Evolutionary conservation across 2,329 filamentous ascomycete genomes (phyloP).

Genomic region (Ascomycota sp.): DNA sequence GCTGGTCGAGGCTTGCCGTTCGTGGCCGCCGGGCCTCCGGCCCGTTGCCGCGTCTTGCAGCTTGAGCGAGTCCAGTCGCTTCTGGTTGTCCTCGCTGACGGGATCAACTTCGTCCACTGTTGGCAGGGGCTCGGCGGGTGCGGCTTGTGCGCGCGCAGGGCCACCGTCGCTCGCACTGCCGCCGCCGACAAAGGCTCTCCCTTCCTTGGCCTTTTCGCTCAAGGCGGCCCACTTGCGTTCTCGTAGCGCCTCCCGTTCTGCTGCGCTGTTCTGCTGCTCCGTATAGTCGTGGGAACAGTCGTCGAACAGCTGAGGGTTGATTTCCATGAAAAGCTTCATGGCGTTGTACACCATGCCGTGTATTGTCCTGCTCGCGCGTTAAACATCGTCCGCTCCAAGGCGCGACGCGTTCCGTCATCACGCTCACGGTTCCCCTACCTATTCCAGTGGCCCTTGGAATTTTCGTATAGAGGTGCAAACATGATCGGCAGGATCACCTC

Average conservation of each 20-base stretch:
- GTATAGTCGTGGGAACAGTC: slow-evolving; percentile 97
- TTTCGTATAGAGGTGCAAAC: slow-evolving; percentile 96
- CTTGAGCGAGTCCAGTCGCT: slow-evolving; percentile 72
- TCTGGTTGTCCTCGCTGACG: slow-evolving; percentile 60
- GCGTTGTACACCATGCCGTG: slow-evolving; percentile 99
- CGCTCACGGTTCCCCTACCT: too few species aligned
- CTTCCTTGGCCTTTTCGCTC: slow-evolving; percentile 53
- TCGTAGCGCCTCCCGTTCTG: slow-evolving; percentile 59
- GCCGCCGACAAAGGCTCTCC: slow-evolving; percentile 20
- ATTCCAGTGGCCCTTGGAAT: slow-evolving; percentile 98
- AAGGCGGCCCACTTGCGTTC: slow-evolving; percentile 79
- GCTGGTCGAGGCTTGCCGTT: slow-evolving; percentile 36
- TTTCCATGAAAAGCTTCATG: slow-evolving; percentile 99
- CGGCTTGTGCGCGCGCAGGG: slow-evolving; percentile 16
- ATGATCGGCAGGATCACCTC: slow-evolving; percentile 97
- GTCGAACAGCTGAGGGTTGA: slow-evolving; percentile 93
- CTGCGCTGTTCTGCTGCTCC: slow-evolving; percentile 79
- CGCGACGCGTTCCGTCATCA: background rate
- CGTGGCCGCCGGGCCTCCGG: slow-evolving; percentile 30
- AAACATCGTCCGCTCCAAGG: background rate
- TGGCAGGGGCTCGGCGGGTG: slow-evolving; percentile 20
- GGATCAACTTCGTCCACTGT: slow-evolving; percentile 57
- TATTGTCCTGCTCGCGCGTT: slow-evolving; percentile 55
- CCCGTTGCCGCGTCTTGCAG: slow-evolving; percentile 61
- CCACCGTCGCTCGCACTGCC: slow-evolving; percentile 7